Base-by-base conservation (phyloP, 2,329 filamentous ascomycete species). In the Hypoxylon sp. region DNA sequence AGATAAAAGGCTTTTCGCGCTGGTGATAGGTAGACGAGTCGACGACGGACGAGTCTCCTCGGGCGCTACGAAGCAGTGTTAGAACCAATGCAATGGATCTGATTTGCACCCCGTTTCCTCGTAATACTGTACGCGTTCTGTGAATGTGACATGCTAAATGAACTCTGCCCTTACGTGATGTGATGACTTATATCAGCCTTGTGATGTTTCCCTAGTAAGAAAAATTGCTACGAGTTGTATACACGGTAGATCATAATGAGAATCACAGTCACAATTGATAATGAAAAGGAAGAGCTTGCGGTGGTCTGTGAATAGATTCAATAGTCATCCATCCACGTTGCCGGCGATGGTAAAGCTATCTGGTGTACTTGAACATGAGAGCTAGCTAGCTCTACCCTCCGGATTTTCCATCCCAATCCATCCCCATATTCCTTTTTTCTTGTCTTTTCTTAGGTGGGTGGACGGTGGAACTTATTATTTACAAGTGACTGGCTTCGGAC, bases 231-330 rank as follows among this genome's bases (percentile, higher is more conserved):
- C 7, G 21, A 27, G 3, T 21, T 11, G 13, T 27, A 4, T n/a
- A 27, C 27, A 33, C 26, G n/a, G n/a, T 3, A 13, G 2, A 13
- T 13, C 2, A 10, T 7, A n/a, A 3, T 21, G 10, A 46, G 18
- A n/a, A 18, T 37, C 8, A 17, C 15, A 52, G 15, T 45, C 53
- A 55, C 41, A 10, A 24, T 24, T 42, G 18, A 35, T 13, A 4
- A 11, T 13, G 3, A 11, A 20, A 4, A 41, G 27, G 11, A 15
- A 33, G 20, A 24, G 4, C 37, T 2, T 41, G 18, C 17, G 9
- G 21, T 26, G 18, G 63, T 58, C 38, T 20, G 72, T 73, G 74
- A 72, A 77, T 81, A 81, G 79, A 81, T 82, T 83, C 81, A 79
- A 81, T 67, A 69, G 79, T 77, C 79, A 55, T 81, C 81, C 82